These are phyloP conservation scores for Aureobasidium leucospermi DNA, from an alignment of 2,329 filamentous ascomycete genomes.

Conservation along the genomic window DNA sequence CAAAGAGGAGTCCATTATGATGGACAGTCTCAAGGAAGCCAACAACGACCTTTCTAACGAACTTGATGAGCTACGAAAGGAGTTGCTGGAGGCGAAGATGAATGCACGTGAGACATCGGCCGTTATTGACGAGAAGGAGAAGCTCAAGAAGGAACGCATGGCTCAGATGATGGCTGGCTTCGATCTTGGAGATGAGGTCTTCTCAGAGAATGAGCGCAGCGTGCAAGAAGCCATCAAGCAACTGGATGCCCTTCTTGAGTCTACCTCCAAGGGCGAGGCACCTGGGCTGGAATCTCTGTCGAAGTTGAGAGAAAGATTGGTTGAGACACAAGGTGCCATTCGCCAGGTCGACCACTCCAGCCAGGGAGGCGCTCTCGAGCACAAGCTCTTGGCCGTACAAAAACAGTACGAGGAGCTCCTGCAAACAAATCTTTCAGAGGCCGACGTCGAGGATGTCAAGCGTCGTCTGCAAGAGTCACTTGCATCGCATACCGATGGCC, in stretches of 20 bases:
- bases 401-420: constrained; percentile 79
- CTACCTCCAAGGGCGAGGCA: constrained; percentile 57
- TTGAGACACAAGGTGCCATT: constrained; percentile 87
- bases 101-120: constrained; percentile 88
- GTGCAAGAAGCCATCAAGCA: constrained; percentile 79
- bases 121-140: constrained; percentile 91
- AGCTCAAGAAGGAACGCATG: constrained; percentile 98
- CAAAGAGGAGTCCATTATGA: constrained; percentile 94
- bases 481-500: constrained; percentile 61
- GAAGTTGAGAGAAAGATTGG: constrained; percentile 66
- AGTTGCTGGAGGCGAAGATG: constrained; percentile 93
- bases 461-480: constrained; percentile 69
- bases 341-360: constrained; percentile 85
- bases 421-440: constrained; percentile 67
- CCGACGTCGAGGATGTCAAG: constrained; percentile 80
- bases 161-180: constrained; percentile 99
- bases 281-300: constrained; percentile 76
- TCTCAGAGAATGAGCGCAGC: constrained; percentile 84
- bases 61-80: constrained; percentile 91
- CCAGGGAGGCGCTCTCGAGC: constrained; percentile 64
- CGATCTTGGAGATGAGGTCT: constrained; percentile 84
- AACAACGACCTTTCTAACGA: constrained; percentile 88
- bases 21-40: constrained; percentile 94
- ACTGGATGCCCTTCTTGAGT: constrained; percentile 69
- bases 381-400: constrained; percentile 65